Percentiles rank a stretch among this genome's conserved stretches.
phyloP scores from a whole-genome alignment of 495 filamentous ascomycete species.

The Neurospora terricola region DNA sequence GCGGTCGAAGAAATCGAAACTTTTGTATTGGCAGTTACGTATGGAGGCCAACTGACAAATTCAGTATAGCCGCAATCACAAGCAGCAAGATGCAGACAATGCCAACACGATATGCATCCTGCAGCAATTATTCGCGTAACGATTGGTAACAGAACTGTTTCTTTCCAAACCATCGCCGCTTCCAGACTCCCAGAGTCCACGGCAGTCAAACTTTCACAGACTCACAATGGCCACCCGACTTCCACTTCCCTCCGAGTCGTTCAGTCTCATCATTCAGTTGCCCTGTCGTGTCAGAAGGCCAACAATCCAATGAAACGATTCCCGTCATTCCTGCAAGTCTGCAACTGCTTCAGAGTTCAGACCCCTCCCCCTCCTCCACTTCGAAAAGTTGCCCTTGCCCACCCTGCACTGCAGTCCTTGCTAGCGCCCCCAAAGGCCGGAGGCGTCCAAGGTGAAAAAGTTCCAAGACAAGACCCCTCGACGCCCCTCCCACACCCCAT shows the following conservation, averaged over 20 bases:
- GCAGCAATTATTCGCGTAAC: background rate
- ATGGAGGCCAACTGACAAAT: background rate
- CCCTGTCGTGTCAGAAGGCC: background rate
- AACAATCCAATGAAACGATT: background rate
- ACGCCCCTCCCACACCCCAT: background rate
- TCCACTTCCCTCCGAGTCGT: background rate
- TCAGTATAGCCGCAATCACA: background rate
- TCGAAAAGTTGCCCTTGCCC: background rate
- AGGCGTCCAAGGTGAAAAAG: background rate
- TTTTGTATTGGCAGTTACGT: background rate
- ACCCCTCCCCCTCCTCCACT: background rate
- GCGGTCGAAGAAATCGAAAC: background rate
- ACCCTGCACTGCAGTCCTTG: background rate
- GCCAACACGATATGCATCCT: background rate
- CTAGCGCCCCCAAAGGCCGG: background rate
- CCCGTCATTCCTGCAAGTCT: background rate
- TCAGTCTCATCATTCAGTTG: background rate
- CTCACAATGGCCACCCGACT: background rate
- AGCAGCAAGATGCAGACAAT: background rate
- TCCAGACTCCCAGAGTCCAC: background rate
- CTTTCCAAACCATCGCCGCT: background rate
- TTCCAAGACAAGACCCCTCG: background rate
- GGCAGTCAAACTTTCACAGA: background rate
- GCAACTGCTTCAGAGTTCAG: background rate
- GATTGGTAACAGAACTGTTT: background rate